phyloP scores from a whole-genome alignment of 1,284 basidiomycete species.

The Pascua guehoae region DNA sequence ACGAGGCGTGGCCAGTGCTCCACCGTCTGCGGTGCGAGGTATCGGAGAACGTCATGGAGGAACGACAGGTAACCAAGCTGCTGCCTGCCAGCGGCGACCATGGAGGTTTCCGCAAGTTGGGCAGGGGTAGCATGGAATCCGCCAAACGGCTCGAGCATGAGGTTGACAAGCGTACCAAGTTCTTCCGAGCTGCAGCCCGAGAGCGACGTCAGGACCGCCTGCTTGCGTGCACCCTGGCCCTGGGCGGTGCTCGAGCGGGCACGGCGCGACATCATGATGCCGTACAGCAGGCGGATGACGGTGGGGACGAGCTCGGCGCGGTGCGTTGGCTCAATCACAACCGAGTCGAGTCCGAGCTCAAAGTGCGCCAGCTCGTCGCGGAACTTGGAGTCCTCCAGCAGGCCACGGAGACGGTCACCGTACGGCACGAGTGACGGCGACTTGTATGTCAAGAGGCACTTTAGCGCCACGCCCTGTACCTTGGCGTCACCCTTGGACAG shows the following conservation, averaged over 20 bases:
- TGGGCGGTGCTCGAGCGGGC: constrained; percentile 59
- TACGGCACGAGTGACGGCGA: constrained; percentile 63
- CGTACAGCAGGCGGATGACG: constrained; percentile 77
- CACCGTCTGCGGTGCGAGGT: constrained; percentile 68
- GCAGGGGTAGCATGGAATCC: constrained; percentile 5
- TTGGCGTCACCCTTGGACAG: constrained; percentile 79
- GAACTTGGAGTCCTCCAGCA: constrained; percentile 85
- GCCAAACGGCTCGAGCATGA: constrained; percentile 82
- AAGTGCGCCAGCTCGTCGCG: constrained; percentile 79
- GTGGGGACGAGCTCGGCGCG: constrained; percentile 70
- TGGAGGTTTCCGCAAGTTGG: constrained; percentile 8
- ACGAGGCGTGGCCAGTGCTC: constrained; percentile 70
- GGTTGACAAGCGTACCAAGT: constrained; percentile 70
- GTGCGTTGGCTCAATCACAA: constrained; percentile 60
- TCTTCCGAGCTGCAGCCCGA: constrained; percentile 70
- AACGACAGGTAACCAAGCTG: constrained; percentile 78
- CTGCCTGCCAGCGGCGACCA: constrained; percentile 61
- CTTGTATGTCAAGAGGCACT: constrained; percentile 82
- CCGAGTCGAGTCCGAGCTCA: constrained; percentile 55
- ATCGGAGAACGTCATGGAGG: constrained; percentile 75
- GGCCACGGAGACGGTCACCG: constrained; percentile 62
- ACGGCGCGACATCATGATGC: constrained; percentile 78
- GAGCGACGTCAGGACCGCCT: constrained; percentile 71
- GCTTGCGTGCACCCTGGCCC: constrained; percentile 67
- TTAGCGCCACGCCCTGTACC: constrained; percentile 72